Base-by-base conservation (phyloP, 208 protist genomes). In the Crithidia sp. region DNA sequence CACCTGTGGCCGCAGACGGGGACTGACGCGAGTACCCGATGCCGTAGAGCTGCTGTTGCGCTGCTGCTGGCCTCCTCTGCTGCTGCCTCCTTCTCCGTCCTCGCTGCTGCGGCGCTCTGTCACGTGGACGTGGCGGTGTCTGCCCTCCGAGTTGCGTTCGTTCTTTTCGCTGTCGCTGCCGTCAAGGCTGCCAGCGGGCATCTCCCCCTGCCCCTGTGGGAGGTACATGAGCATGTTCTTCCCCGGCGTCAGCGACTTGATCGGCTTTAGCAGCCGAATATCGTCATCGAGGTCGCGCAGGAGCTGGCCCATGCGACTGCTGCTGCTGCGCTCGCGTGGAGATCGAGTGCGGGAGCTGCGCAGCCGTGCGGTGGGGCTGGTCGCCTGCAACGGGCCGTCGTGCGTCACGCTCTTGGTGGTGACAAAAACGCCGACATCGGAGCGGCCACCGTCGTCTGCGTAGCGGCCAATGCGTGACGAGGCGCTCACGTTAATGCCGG, bases 251-350 rank as follows among this genome's bases (percentile, higher is more conserved):
- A 93, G 76, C 0, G 81, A 79, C 65, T 93, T 92, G 76, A 96
- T 87, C 28, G 88, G 88, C 62, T 93, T 87, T 36, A 96, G 81
- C 41, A 78, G 58, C 16, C 83, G 74, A 56, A 96, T 96, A 66
- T 96, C 92, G 13, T 94, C 87, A 59, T 95, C 87, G 7, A 96
- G 80, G 45, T 94, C 92, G 47, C 81, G 77, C 47, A 96, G 85
- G 8, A 96, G 77, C 41, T 85, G 77, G 56, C 85, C 86, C 87
- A 96, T 91, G 57, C 84, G 83, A 36, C 83, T 78, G 52, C 53
- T 81, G 52, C 53, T 81, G 66, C 66, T 73, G 66, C 70, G 76
- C 50, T 49, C 57, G 16, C 76, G 59, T 17, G 60, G 59, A 9
- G 60, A 58, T 36, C 19, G 49, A 2, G 64, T 49, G n/a, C n/a